Conservation (phyloP, 805 yeast species). For the Wickerhamiella allomyrinae region DNA sequence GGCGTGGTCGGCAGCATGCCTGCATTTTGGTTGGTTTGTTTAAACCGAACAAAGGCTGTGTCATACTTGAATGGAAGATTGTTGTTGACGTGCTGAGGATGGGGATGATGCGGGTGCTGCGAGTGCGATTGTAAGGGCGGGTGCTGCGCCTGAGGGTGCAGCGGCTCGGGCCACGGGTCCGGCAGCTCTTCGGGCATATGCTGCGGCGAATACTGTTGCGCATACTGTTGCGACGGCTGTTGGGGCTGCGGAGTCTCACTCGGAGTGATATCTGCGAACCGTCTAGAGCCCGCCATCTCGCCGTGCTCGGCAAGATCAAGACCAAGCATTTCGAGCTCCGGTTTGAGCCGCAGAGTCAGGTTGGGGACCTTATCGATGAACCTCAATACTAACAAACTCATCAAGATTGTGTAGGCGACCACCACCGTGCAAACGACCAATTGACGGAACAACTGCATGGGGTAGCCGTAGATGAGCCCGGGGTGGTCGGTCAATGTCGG, state of each 20-base stretch:
- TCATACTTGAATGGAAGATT: too few species aligned
- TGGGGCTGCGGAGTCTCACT: background rate
- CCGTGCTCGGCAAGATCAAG: slow-evolving; percentile 86
- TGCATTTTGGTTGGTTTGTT: slow-evolving; percentile 12
- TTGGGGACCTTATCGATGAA: slow-evolving; percentile 64
- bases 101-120: too few species aligned
- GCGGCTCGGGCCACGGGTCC: too few species aligned
- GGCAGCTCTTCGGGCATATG: too few species aligned
- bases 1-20: slow-evolving; percentile 16
- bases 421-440: slow-evolving; percentile 62
- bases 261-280: background rate
- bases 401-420: slow-evolving; percentile 59
- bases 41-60: slow-evolving; percentile 2
- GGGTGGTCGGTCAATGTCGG: slow-evolving; percentile 52
- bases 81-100: too few species aligned
- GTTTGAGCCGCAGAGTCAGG: slow-evolving; percentile 65
- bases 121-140: too few species aligned
- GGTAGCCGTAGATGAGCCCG: slow-evolving; percentile 82
- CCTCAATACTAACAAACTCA: slow-evolving; percentile 55
- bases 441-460: slow-evolving; percentile 75
- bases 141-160: too few species aligned
- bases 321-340: slow-evolving; percentile 79
- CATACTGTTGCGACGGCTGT: background rate
- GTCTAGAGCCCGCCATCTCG: slow-evolving; percentile 41
- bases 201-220: too few species aligned